phyloP scores from a whole-genome alignment of 1,284 basidiomycete genomes.

The Melampsora abietis-canadensis region DNA sequence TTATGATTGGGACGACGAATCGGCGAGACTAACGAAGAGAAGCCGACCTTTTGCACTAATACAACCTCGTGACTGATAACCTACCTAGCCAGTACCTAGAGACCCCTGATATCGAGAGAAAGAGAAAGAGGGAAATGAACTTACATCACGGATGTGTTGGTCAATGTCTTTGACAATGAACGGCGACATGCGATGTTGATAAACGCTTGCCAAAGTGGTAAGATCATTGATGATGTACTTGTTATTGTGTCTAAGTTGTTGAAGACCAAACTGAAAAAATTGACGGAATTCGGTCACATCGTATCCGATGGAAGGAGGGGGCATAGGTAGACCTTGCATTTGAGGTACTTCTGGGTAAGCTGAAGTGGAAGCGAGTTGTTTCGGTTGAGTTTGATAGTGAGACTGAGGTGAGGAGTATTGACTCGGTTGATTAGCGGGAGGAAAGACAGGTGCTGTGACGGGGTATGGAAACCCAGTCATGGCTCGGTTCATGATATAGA shows the following conservation, averaged over 20 bases:
- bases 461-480: background rate
- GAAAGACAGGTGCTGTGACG: background rate
- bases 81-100: background rate
- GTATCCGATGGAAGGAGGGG: slow-evolving; percentile 41
- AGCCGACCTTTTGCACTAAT: too few species aligned
- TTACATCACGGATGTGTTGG: slow-evolving; percentile 41
- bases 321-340: slow-evolving; percentile 42
- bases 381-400: background rate
- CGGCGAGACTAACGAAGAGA: too few species aligned
- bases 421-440: background rate
- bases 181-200: slow-evolving; percentile 42
- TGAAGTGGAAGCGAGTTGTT: background rate
- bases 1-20: too few species aligned
- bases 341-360: slow-evolving; percentile 4
- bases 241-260: slow-evolving; percentile 40
- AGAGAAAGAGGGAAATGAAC: background rate
- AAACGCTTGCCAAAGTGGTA: slow-evolving; percentile 41
- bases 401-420: background rate
- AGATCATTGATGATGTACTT: slow-evolving; percentile 44
- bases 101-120: background rate
- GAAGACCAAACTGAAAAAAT: slow-evolving; percentile 41
- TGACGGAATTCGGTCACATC: slow-evolving; percentile 42
- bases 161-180: slow-evolving; percentile 43
- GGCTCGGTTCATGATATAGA: background rate
- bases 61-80: background rate